phyloP scores from a whole-genome alignment of 805 yeast genomes.

The Candida piceae region DNA sequence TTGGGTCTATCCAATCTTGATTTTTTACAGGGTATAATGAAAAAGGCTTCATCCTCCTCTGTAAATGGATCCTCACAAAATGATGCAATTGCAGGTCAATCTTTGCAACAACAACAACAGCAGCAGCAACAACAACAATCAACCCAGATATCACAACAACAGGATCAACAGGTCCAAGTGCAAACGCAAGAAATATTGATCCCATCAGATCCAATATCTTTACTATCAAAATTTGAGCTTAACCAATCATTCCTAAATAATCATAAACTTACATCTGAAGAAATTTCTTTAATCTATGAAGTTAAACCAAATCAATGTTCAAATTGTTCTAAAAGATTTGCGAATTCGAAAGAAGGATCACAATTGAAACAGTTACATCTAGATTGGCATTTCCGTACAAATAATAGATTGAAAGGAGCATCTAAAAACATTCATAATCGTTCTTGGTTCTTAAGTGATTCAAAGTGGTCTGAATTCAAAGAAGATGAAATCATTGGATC shows the following conservation, averaged over 20 bases:
- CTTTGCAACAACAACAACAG: conserved; percentile 26
- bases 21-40: conserved; percentile 13
- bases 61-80: background rate
- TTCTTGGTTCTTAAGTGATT: conserved; percentile 73
- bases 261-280: conserved; percentile 31
- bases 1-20: conserved; percentile 9
- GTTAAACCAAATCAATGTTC: conserved; percentile 75
- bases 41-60: conserved; percentile 6
- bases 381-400: conserved; percentile 95
- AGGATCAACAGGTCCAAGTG: background rate
- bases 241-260: conserved; percentile 33
- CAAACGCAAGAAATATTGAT: conserved; percentile 11
- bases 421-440: conserved; percentile 62
- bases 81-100: conserved; percentile 15
- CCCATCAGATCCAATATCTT: conserved; percentile 11
- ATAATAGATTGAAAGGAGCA: conserved; percentile 56
- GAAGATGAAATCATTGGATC: conserved; percentile 58
- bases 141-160: background rate
- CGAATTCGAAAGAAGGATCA: conserved; percentile 51
- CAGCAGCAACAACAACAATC: conserved; percentile 10
- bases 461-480: conserved; percentile 67
- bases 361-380: conserved; percentile 59
- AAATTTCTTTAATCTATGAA: conserved; percentile 44
- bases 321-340: conserved; percentile 84
- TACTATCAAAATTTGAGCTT: conserved; percentile 21